Base-by-base conservation (phyloP, 2,329 filamentous ascomycete genomes). In the Fusarium coicis region DNA sequence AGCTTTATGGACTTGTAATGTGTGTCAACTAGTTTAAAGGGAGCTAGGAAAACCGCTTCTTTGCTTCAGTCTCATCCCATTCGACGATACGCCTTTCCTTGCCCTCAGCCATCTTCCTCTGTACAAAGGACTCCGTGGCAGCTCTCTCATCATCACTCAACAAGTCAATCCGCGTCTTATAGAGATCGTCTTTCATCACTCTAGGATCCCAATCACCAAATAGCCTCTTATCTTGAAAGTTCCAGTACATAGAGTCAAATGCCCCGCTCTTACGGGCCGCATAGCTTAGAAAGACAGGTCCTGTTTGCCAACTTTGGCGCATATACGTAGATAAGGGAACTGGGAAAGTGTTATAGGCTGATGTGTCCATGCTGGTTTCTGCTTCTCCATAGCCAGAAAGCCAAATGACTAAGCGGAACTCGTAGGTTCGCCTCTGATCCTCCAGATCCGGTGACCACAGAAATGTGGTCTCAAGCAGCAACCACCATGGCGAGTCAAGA, bases 271-370 rank as follows among this genome's bases (percentile, higher is more conserved):
- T 59, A 8, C 44, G 26, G 2, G 44, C 28, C 7, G 56, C 44
- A 11, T n/a, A 59, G 23, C 26, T 59, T 10, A 34, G 44, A 3
- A 37, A 59, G 10, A 59, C 28, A 52, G 21, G 43, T 5, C 36
- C 56, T 9, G 56, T 52, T 9, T 23, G 10, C 28, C 34, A 59
- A 16, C 52, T 72, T 47, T 84, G 75, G 11, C 76, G 64, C 82
- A 84, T 84, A 15, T 79, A 74, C n/a, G 46, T 63, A 1, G 81
- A 84, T 14, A 83, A 66, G 1, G 60, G 63, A 2, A 40, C 52
- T 5, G 65, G 53, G 4, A 70, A 37, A 47, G 18, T 23, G 30
- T n/a, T 28, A 26, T 37, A 30, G 32, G 11, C 30, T 16, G 49
- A 7, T 10, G 10, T 19, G 4, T 11, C 11, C 16, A 30, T 30